Evolutionary conservation across 2,329 filamentous ascomycete genomes (phyloP).

Genomic region (Nothophoma quercina): DNA sequence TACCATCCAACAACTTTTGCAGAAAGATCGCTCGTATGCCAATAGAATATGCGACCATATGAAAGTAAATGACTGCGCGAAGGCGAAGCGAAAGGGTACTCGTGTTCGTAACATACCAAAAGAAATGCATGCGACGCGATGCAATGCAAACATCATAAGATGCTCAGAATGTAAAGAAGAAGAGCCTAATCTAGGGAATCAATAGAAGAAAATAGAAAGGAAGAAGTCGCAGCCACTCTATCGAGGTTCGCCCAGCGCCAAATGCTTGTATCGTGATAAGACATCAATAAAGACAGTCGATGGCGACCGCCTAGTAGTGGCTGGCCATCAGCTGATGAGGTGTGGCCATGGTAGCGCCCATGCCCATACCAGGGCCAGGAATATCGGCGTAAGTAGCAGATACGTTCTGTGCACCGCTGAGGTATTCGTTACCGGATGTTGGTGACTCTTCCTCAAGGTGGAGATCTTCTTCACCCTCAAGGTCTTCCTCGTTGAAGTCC

Average conservation of each 20-base stretch:
- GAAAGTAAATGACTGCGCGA: slow-evolving; percentile 3
- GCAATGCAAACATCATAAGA: slow-evolving; percentile 27
- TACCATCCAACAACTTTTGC: slow-evolving; percentile 15
- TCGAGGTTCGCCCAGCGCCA: slow-evolving; percentile 37
- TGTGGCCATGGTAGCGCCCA: slow-evolving; percentile 52
- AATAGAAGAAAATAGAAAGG: slow-evolving; percentile 26
- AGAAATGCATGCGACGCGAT: slow-evolving; percentile 38
- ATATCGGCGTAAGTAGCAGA: slow-evolving; percentile 46
- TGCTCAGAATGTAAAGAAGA: slow-evolving; percentile 30
- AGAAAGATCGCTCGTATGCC: slow-evolving; percentile 29
- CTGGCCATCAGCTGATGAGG: slow-evolving; percentile 55
- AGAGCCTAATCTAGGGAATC: slow-evolving; percentile 31
- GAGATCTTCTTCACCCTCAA: slow-evolving; percentile 87
- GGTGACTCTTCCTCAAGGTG: slow-evolving; percentile 82
- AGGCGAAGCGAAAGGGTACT: slow-evolving; percentile 23
- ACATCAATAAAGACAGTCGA: slow-evolving; percentile 23
- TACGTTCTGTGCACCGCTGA: slow-evolving; percentile 39
- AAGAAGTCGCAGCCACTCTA: slow-evolving; percentile 18
- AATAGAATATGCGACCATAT: slow-evolving; percentile 23
- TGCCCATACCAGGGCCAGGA: slow-evolving; percentile 42
- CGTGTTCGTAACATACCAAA: slow-evolving; percentile 23
- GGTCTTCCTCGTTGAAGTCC: slow-evolving; percentile 77
- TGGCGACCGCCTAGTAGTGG: slow-evolving; percentile 47
- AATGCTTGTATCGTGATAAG: slow-evolving; percentile 35
- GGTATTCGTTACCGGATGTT: slow-evolving; percentile 71